Conservation (phyloP, 176 grass and related monocot genomes). For the Chloris gayana region DNA sequence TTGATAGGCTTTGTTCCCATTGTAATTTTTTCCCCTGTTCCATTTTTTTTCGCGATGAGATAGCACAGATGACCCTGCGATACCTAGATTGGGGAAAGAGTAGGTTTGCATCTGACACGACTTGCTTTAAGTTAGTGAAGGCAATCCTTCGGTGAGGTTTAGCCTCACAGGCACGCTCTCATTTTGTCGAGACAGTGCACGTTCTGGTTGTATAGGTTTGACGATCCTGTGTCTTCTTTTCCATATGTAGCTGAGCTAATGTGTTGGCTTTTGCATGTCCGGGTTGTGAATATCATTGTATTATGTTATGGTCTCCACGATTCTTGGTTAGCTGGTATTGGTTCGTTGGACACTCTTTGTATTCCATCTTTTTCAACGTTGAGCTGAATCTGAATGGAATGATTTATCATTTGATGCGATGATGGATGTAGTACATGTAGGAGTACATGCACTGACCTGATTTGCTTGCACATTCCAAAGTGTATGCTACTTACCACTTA, state of each 20-base stretch:
- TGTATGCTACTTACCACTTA: too few species aligned
- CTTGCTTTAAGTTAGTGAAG: constrained; percentile 50
- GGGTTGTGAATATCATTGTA: constrained; percentile 71
- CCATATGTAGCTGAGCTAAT: constrained; percentile 49
- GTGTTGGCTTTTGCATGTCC: constrained; percentile 47
- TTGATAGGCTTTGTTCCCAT: constrained; percentile 49
- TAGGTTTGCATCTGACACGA: constrained; percentile 60
- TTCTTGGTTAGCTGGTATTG: constrained; percentile 5
- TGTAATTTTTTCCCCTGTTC: constrained; percentile 41
- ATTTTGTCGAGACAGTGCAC: constrained; percentile 56
- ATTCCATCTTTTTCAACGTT: neutral
- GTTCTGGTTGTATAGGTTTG: constrained; percentile 70
- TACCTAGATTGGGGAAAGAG: constrained; percentile 58
- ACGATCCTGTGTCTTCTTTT: constrained; percentile 25
- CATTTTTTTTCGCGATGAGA: constrained; percentile 68
- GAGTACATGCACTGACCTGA: neutral
- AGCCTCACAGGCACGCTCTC: constrained; percentile 46
- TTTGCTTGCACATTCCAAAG: neutral
- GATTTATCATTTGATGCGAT: constrained; percentile 1
- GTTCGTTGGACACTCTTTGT: neutral
- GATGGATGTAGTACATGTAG: too few species aligned
- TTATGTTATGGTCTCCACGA: constrained; percentile 1
- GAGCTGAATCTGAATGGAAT: constrained; percentile 31
- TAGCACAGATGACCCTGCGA: constrained; percentile 63
- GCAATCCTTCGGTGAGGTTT: constrained; percentile 52